These are phyloP conservation scores for Elongisporangium prolatum DNA, from an alignment of 352 stramenopile genomes.

Conservation along the genomic window DNA sequence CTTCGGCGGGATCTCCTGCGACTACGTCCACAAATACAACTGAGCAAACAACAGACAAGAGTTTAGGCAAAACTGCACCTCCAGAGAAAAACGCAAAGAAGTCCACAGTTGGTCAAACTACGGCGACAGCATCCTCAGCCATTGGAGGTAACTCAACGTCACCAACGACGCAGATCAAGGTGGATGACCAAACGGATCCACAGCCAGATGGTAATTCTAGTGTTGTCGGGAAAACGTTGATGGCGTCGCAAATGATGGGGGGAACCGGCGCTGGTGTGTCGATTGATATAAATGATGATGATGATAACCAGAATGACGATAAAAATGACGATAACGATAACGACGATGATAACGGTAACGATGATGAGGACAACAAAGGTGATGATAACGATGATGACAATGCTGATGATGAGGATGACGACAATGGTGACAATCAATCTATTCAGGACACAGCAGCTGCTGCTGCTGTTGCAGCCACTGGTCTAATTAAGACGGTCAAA, in stretches of 20 bases:
- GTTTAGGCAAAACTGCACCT: not conserved
- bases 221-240: not conserved
- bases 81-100: not conserved
- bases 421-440: constrained; percentile 6
- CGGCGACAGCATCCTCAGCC: not conserved
- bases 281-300: constrained; percentile 2
- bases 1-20: not conserved
- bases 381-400: not conserved
- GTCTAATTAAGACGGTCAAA: constrained; percentile 25
- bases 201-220: not conserved
- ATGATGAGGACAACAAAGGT: not conserved
- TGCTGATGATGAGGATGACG: constrained; percentile 5
- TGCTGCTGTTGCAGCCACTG: constrained; percentile 17
- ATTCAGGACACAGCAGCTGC: constrained; percentile 8
- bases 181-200: not conserved
- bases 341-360: not conserved
- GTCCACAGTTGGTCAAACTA: too few species aligned
- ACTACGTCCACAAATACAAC: not conserved
- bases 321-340: not conserved
- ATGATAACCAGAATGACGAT: constrained; percentile 9
- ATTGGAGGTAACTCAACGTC: not conserved
- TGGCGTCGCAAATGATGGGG: not conserved
- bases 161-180: not conserved
- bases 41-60: not conserved
- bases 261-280: not conserved